Base-by-base conservation (phyloP, 441 rosid genomes). In the Daphne laureola region DNA sequence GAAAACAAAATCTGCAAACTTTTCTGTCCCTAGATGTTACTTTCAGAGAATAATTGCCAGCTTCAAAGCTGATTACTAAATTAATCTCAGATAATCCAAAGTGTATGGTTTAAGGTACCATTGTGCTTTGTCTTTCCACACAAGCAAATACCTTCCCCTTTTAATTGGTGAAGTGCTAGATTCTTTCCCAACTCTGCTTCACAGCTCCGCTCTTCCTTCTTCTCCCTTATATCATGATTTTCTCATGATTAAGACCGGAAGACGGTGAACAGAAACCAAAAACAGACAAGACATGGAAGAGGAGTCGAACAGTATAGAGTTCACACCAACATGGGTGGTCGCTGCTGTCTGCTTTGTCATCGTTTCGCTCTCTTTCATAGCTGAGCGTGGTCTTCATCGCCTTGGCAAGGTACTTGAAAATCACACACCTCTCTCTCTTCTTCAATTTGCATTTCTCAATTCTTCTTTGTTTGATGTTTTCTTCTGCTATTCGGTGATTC, bases 261-360 rank as follows among this genome's bases (percentile, higher is more conserved):
- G 7, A 31, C 38, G 11, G 38, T 8, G 11, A 9, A 31, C 8
- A 31, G 9, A 31, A 31, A 31, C 8, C 4, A 31, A 31, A 31
- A 31, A 31, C 38, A 31, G 38, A 31, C 46, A 53, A 14, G 59
- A 47, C 11, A 73, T 80, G 83, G 84, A 63, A 25, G 76, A 67
- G 59, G 68, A 59, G 55, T 52, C 73, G 8, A 65, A 57, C 36
- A 79, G 91, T 46, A 67, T 86, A 67, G 80, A 77, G 72, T 78
- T 69, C 49, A 79, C 94, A 16, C 89, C 89, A 21, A 81, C 94
- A 62, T 88, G 91, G 96, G 82, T 81, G 46, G 84, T 88, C 17
- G 89, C 89, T 12, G 72, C 59, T 53, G 83, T 88, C 67, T 83
- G 96, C 57, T 79, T 76, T 53, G 56, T 83, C 70, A 81, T 83